These are phyloP conservation scores for Symbiodinium pilosum DNA, from an alignment of 73 alveolate genomes.

Conservation along the genomic window DNA sequence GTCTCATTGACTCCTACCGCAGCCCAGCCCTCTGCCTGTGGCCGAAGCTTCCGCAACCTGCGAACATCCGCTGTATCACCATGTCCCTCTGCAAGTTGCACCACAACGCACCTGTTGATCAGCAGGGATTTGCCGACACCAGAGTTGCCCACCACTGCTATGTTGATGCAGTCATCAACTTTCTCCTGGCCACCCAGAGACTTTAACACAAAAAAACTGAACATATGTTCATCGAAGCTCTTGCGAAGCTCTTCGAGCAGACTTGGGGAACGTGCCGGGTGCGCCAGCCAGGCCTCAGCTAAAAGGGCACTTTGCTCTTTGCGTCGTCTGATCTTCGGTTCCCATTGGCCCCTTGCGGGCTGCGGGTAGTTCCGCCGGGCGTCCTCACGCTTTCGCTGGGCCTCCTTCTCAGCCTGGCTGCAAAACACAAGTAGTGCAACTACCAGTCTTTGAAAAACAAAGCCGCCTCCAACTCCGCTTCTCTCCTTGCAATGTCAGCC, in stretches of 20 bases:
- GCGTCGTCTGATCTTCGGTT: no score
- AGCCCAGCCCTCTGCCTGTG: conserved; percentile 92
- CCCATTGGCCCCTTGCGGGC: conserved; percentile 12
- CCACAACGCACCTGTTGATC: conserved; percentile 33
- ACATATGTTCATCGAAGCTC: no score
- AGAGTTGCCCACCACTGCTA: conserved; percentile 78
- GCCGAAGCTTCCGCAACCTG: conserved; percentile 67
- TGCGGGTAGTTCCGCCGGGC: conserved; percentile 58
- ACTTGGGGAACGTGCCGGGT: conserved; percentile 6
- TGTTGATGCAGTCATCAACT: conserved; percentile 74
- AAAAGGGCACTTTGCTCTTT: neutral
- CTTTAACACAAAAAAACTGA: neutral
- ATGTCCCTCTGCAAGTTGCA: no score
- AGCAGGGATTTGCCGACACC: conserved; percentile 79
- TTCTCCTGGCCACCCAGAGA: conserved; percentile 64
- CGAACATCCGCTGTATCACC: no score
- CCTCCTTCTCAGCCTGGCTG: conserved; percentile 41
- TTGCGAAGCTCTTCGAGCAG: no score
- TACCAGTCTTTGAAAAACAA: no score
- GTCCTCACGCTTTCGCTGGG: conserved; percentile 41
- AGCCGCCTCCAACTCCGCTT: conserved; percentile 55
- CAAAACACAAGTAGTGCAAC: neutral
- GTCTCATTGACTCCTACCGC: conserved; percentile 82
- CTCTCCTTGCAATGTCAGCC: conserved; percentile 41
- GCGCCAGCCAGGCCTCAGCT: conserved; percentile 34